Evolutionary conservation across 192 early-diverging fungal genomes (phyloP).

Genomic region (Entomortierella chlamydospora): DNA sequence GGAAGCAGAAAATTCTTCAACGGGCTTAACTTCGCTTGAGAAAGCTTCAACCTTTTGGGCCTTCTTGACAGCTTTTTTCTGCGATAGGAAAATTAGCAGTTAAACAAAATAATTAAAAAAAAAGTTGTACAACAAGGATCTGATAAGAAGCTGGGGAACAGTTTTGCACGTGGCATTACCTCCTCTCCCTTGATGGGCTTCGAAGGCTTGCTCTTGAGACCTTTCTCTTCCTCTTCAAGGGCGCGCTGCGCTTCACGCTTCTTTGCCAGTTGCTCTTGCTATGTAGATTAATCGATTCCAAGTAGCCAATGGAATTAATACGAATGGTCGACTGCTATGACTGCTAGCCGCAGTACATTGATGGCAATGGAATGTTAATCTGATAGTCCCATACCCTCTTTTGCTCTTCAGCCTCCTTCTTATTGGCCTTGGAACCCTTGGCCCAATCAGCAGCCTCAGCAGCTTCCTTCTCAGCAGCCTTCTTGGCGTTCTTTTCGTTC

Average conservation of each 20-base stretch:
- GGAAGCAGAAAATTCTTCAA: conserved; percentile 80
- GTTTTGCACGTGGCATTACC: conserved; percentile 22
- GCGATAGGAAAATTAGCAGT: not conserved
- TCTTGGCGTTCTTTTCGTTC: conserved; percentile 67
- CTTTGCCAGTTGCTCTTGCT: conserved; percentile 63
- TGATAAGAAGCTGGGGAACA: not conserved
- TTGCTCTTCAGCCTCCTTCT: conserved; percentile 70
- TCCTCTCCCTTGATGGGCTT: conserved; percentile 61
- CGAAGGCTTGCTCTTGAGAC: conserved; percentile 57
- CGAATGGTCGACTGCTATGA: not conserved
- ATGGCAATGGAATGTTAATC: too few species aligned
- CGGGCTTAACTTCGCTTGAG: conserved; percentile 56
- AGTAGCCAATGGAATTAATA: not conserved
- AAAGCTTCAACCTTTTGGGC: conserved; percentile 58
- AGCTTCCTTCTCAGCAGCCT: conserved; percentile 65
- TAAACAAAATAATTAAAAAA: not conserved
- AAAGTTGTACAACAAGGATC: not conserved
- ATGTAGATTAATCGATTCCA: too few species aligned
- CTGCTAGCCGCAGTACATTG: conserved; percentile 1
- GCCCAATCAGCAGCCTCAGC: conserved; percentile 72
- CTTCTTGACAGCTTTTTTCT: conserved; percentile 73
- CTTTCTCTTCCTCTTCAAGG: conserved; percentile 71
- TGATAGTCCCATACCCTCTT: conserved; percentile 62
- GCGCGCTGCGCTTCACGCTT: conserved; percentile 63
- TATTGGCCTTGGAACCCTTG: conserved; percentile 74